Conservation (phyloP, 257 asterid species). For the Forsythia viridissima region DNA sequence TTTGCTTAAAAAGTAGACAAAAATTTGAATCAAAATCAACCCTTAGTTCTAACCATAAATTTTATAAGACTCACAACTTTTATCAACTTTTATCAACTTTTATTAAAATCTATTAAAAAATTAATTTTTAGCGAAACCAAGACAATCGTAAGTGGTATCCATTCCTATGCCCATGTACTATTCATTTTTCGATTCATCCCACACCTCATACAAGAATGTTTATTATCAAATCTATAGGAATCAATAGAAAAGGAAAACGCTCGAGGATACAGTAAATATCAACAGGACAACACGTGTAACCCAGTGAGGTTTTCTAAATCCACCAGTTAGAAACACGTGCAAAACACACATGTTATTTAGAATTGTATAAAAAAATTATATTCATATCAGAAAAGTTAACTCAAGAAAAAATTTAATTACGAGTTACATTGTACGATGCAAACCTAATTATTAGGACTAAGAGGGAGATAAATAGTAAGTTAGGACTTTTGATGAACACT, state of each 20-base stretch:
- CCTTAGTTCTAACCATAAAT: no score
- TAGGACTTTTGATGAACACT: neutral
- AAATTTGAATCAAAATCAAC: no score
- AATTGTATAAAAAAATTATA: neutral
- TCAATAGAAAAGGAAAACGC: neutral
- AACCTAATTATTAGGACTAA: neutral
- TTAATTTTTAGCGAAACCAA: neutral
- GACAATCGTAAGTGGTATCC: neutral
- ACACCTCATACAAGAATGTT: neutral
- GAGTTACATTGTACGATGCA: neutral
- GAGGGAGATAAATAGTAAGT: neutral
- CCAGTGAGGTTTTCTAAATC: neutral
- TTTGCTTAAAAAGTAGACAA: no score
- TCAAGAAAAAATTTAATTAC: neutral
- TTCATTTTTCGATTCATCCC: neutral
- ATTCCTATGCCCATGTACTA: neutral
- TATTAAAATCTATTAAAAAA: no score
- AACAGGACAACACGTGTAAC: neutral
- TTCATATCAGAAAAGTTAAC: neutral
- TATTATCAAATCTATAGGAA: neutral
- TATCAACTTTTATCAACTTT: no score
- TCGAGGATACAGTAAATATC: neutral
- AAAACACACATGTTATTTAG: neutral
- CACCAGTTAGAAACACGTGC: neutral
- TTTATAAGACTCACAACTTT: no score